Evolutionary conservation across 2,329 filamentous ascomycete genomes (phyloP).

Genomic region (Botrytis fragariae): DNA sequence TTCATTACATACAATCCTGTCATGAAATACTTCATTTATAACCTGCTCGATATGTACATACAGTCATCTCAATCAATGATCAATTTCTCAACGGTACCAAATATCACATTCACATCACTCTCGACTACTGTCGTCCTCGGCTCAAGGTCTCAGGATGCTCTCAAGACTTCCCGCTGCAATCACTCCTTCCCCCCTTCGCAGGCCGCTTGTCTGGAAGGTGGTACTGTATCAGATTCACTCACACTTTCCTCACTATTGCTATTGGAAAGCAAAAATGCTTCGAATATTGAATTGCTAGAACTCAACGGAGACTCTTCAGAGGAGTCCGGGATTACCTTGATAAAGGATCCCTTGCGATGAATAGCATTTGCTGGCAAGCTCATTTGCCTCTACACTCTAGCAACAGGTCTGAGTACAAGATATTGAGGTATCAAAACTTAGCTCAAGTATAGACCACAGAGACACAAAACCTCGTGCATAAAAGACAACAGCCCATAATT

Average conservation of each 20-base stretch:
- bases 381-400: too few species aligned
- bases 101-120: not conserved
- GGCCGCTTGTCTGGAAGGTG: not conserved
- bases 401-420: not conserved
- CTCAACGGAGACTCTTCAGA: slow-evolving; percentile 40
- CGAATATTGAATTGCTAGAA: slow-evolving; percentile 41
- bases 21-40: not conserved
- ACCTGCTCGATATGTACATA: not conserved
- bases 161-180: not conserved
- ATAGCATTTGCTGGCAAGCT: slow-evolving; percentile 29
- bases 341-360: slow-evolving; percentile 37
- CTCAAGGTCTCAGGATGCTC: not conserved
- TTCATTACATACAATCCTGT: too few species aligned
- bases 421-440: not conserved
- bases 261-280: slow-evolving; percentile 40
- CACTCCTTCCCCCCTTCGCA: not conserved
- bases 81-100: not conserved
- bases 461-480: fast-evolving
- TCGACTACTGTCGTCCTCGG: not conserved
- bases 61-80: not conserved
- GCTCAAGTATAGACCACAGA: too few species aligned
- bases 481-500: not conserved
- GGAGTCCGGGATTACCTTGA: slow-evolving; percentile 35
- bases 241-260: slow-evolving; percentile 36
- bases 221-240: slow-evolving; percentile 22